phyloP scores from a whole-genome alignment of 805 yeast species.

The Yamadazyma scolyti region DNA sequence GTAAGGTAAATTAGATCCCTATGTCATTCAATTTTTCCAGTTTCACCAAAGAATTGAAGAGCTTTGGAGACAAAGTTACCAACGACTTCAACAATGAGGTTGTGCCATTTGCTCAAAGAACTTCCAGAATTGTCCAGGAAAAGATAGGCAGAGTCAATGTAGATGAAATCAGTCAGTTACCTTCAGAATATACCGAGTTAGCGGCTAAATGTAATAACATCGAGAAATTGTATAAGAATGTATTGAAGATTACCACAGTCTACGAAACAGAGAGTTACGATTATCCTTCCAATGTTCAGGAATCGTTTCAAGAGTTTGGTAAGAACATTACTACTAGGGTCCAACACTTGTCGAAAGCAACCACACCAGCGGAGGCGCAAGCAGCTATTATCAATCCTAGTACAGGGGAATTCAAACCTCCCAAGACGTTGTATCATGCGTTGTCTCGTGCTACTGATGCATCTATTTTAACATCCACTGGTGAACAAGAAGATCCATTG shows the following conservation, averaged over 20 bases:
- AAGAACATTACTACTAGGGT: conserved; percentile 63
- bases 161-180: conserved; percentile 74
- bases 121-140: conserved; percentile 76
- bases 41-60: conserved; percentile 39
- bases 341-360: conserved; percentile 64
- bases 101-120: conserved; percentile 71
- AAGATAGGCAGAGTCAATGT: conserved; percentile 62
- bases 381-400: conserved; percentile 51
- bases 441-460: conserved; percentile 70
- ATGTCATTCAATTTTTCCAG: conserved; percentile 43
- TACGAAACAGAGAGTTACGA: conserved; percentile 80
- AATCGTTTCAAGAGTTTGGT: conserved; percentile 71
- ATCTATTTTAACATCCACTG: conserved; percentile 36
- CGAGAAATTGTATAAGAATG: conserved; percentile 39
- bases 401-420: conserved; percentile 47
- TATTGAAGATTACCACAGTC: conserved; percentile 40
- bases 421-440: conserved; percentile 82
- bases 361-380: conserved; percentile 80
- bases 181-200: conserved; percentile 66
- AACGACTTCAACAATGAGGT: conserved; percentile 52
- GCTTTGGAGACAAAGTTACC: conserved; percentile 41
- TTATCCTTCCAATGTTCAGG: conserved; percentile 73
- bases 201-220: conserved; percentile 38
- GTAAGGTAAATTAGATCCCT: too few species aligned
- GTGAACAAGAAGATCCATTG: conserved; percentile 45